Percentiles rank a stretch among this genome's conserved stretches.
Evolutionary conservation across 331 rosid species (phyloP).

Genomic region (Quercus lobata): DNA sequence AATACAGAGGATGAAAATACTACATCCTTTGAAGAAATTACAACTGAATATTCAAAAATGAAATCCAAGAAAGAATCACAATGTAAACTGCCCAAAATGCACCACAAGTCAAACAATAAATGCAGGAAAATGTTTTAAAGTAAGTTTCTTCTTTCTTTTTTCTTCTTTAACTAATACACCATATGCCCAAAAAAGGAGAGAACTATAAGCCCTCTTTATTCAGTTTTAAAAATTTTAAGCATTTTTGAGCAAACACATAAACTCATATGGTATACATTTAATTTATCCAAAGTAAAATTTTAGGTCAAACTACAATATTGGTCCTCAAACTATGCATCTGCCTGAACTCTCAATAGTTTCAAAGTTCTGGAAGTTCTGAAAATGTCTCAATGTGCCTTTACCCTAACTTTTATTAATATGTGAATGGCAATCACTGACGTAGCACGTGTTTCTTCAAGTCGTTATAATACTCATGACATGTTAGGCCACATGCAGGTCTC

Average conservation of each 20-base stretch:
- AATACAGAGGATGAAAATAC: background rate
- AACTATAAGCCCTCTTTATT: background rate
- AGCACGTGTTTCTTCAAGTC: background rate
- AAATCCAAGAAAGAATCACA: background rate
- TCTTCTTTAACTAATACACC: background rate
- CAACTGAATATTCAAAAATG: background rate
- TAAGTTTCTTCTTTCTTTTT: too few species aligned
- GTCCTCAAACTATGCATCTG: background rate
- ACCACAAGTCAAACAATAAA: background rate
- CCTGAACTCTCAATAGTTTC: background rate
- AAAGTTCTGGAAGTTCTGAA: background rate
- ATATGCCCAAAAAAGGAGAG: conserved; percentile 8
- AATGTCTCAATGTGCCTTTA: background rate
- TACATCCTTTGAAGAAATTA: background rate
- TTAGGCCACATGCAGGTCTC: background rate
- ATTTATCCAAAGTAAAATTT: background rate
- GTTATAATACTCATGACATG: background rate
- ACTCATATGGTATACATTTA: background rate
- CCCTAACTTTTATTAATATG: background rate
- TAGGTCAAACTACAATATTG: background rate
- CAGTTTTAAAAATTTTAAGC: background rate
- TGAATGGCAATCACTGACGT: background rate
- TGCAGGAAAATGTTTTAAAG: background rate
- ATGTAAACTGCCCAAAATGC: background rate
- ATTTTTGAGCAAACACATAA: background rate